phyloP scores from a whole-genome alignment of 305 asterid species.

The Ruellia speciosa region DNA sequence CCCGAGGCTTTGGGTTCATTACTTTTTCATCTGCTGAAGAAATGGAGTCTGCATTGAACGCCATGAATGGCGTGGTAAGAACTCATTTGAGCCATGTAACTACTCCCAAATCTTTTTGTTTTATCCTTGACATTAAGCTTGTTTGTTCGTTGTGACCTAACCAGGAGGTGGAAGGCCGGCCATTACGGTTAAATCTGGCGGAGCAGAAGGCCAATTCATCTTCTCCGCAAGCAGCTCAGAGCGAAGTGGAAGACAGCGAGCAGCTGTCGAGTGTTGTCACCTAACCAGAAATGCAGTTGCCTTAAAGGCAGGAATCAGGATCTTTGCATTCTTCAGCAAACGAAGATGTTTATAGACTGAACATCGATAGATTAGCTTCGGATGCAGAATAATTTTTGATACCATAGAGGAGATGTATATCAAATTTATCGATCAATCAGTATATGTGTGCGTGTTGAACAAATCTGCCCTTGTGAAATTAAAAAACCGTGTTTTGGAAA shows the following conservation, averaged over 20 bases:
- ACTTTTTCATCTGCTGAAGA: slow-evolving; percentile 63
- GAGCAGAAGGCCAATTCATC: slow-evolving; percentile 35
- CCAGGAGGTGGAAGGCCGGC: slow-evolving; percentile 77
- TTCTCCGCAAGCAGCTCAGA: slow-evolving; percentile 28
- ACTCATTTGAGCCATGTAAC: slow-evolving; percentile 9
- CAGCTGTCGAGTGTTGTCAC: slow-evolving; percentile 28
- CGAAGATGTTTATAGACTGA: not conserved
- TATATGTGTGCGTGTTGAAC: too few species aligned
- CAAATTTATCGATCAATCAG: not conserved
- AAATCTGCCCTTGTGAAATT: too few species aligned
- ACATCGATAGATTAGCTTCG: not conserved
- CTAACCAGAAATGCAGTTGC: slow-evolving; percentile 10
- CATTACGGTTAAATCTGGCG: slow-evolving; percentile 55
- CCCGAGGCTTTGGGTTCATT: slow-evolving; percentile 84
- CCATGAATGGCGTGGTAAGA: slow-evolving; percentile 80
- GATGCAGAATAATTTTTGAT: not conserved
- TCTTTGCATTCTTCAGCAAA: not conserved
- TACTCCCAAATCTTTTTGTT: not conserved
- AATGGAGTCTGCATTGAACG: slow-evolving; percentile 50
- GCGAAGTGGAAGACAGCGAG: slow-evolving; percentile 29
- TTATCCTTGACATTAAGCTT: slow-evolving; percentile 11
- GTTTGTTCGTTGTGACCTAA: slow-evolving; percentile 2
- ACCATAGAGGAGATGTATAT: not conserved
- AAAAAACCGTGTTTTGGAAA: too few species aligned
- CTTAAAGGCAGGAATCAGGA: not conserved